Base-by-base conservation (phyloP, 352 stramenopile species). In the Pythium sukuiense region DNA sequence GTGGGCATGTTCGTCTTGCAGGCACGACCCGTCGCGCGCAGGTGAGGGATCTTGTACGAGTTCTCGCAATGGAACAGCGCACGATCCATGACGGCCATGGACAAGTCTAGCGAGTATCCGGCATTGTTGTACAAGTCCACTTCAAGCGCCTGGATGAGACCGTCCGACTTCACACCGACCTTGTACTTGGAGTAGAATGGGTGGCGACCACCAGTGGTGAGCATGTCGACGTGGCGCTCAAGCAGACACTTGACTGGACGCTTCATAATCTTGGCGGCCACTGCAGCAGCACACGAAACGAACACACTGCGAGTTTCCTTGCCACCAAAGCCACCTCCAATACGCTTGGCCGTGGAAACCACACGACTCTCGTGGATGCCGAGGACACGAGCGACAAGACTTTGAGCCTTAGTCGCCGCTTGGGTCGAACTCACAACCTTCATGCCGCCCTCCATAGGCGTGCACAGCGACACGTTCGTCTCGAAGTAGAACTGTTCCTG, bases 401-500 rank as follows among this genome's bases (percentile, higher is more conserved):
- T 77, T 68, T 99, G 97, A 0, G 94, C 98, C 67, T 98, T 98
- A 6, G 86, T 97, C 6, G 87, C 79, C 6, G 92, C 93, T 79
- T 99, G 97, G 0, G 96, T 99, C 1, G 95, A 99, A 29, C 83
- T 88, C 41, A 98, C 92, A 30, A 99, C 84, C 39, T 96, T 96
- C 69, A 99, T 87, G 16, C 92, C 88, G 29, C 90, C 90, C 58
- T 98, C 92, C 59, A 83, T 72, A 1, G 92, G 90, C 2, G 78
- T 87, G 32, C 76, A 92, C 6, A 97, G 68, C 5, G 87, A 88
- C 11, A 88, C 80, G 53, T 98, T 94, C 11, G 90, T 97, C 72
- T 98, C 93, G 24, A 98, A 90, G 78, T 99, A 99, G 68, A 99
- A 98, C 73, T 99, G 96, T 64, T 98, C 94, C 65, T 99, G 96